Conservation (phyloP, 1,139 yeast genomes). For the Pichia sp. region DNA sequence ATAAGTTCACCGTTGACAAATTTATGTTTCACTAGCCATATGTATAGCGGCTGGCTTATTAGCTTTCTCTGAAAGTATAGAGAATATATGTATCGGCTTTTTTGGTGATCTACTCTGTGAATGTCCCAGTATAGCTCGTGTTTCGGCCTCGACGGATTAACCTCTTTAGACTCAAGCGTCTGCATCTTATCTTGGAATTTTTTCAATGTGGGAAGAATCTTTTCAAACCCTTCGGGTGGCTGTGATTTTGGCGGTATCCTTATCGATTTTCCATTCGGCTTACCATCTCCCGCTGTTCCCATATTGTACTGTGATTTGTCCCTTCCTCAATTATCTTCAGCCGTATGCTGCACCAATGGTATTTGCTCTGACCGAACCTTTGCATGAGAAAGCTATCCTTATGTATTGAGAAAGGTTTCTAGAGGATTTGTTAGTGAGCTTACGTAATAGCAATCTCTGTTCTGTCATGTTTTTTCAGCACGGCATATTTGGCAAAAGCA, state of each 20-base stretch:
- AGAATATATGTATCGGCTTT: slow-evolving; percentile 72
- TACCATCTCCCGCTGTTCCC: slow-evolving; percentile 19
- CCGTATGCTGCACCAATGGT: no score
- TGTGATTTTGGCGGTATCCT: slow-evolving; percentile 16
- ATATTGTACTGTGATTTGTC: not conserved
- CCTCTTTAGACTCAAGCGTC: slow-evolving; percentile 30
- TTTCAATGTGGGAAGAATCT: slow-evolving; percentile 64
- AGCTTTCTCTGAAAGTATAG: slow-evolving; percentile 66
- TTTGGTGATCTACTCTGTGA: slow-evolving; percentile 54
- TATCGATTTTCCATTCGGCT: slow-evolving; percentile 35
- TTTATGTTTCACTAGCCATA: slow-evolving; percentile 67
- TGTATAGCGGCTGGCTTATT: slow-evolving; percentile 65
- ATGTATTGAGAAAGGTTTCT: no score
- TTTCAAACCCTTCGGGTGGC: slow-evolving; percentile 74
- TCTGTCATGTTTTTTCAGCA: not conserved
- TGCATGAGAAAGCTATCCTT: no score
- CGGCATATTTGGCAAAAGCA: not conserved
- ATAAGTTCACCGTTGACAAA: slow-evolving; percentile 68
- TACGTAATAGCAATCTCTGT: not conserved
- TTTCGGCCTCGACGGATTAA: slow-evolving; percentile 34
- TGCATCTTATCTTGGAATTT: slow-evolving; percentile 60
- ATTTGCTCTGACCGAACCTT: no score
- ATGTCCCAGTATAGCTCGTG: slow-evolving; percentile 64
- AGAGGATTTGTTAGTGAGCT: not conserved
- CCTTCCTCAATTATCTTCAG: no score